Evolutionary conservation across 192 early-diverging fungal genomes (phyloP), one percentile per base, ranked within the genome.

Genomic region (Mortierella alpina): DNA sequence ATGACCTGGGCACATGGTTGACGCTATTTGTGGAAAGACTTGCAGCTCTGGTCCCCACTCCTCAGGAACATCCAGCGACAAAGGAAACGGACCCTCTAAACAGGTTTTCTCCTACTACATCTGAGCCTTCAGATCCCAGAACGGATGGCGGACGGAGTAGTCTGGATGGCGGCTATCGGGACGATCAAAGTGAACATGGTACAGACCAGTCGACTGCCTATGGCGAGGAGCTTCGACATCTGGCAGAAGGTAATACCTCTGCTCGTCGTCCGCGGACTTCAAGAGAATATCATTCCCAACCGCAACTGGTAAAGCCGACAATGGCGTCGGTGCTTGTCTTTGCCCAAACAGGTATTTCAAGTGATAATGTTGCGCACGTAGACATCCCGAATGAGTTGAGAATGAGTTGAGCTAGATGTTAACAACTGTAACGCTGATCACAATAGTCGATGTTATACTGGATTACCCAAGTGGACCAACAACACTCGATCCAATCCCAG

Each of bases 151-250:
- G 17, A 41, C 57, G 50, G 39, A 51, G 49, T n/a, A 66, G 46
- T 41, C 63, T 48, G 5, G 63, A 66, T 59, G 63, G 63, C 10
- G 71, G 63, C 5, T 59, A 51, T 14, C 22, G 66, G 15, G 77
- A 80, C 14, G 77, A 80, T 42, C 77, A 72, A 23, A 80, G 77
- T 23, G 77, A 80, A 10, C 69, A 72, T n/a, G 70, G 77, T 11
- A 72, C 70, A 22, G 77, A 80, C 13, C 69, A 70, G 5, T 80
- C 77, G 12, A 80, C 70, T 11, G 70, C 66, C 14, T 80, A 68
- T 48, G 77, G 77, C 0, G 77, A 80, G 48, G 77, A 80, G 54
- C 77, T 80, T 63, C 69, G 77, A 10, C 51, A 68, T 7, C 77
- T 72, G 46, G 77, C 77, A 12, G 69, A 72, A n/a, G 75, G 69